phyloP scores from a whole-genome alignment of 257 asterid species.

The Eustoma russellianum region DNA sequence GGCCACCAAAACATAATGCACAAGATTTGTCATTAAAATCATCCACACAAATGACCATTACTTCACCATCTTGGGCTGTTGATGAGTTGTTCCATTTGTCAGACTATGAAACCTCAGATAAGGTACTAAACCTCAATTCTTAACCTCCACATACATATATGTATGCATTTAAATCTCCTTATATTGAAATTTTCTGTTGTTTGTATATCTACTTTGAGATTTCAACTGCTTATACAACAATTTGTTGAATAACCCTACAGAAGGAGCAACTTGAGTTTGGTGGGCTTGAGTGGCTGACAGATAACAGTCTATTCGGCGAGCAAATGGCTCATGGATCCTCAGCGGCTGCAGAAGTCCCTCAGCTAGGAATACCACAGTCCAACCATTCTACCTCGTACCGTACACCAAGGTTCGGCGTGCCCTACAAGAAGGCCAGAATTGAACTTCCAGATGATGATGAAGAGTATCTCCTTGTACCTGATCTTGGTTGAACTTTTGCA shows the following conservation, averaged over 20 bases:
- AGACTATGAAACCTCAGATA: slow-evolving; percentile 50
- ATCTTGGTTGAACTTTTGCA: slow-evolving; percentile 54
- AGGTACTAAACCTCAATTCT: slow-evolving; percentile 25
- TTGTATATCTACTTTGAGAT: neutral
- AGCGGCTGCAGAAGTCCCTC: slow-evolving; percentile 86
- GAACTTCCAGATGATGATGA: slow-evolving; percentile 47
- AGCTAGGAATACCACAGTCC: slow-evolving; percentile 47
- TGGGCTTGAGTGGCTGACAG: slow-evolving; percentile 73
- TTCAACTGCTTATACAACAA: too few species aligned
- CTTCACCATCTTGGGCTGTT: slow-evolving; percentile 69
- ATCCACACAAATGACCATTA: slow-evolving; percentile 30
- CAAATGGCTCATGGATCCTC: slow-evolving; percentile 32
- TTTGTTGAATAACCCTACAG: slow-evolving; percentile 20
- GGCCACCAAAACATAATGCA: slow-evolving; percentile 45
- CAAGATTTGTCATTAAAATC: slow-evolving; percentile 28
- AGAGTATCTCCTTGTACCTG: slow-evolving; percentile 78
- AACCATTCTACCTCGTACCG: slow-evolving; percentile 22
- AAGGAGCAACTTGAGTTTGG: slow-evolving; percentile 75
- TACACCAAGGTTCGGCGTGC: slow-evolving; percentile 26
- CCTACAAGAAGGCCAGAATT: slow-evolving; percentile 68
- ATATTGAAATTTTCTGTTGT: neutral
- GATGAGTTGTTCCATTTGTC: slow-evolving; percentile 77
- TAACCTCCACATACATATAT: too few species aligned
- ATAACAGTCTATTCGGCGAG: slow-evolving; percentile 55
- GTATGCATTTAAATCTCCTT: neutral